Percentiles rank a stretch among this genome's conserved stretches.
These are phyloP conservation scores for Aphanomyces astaci DNA, from an alignment of 352 stramenopile species.

Conservation along the genomic window DNA sequence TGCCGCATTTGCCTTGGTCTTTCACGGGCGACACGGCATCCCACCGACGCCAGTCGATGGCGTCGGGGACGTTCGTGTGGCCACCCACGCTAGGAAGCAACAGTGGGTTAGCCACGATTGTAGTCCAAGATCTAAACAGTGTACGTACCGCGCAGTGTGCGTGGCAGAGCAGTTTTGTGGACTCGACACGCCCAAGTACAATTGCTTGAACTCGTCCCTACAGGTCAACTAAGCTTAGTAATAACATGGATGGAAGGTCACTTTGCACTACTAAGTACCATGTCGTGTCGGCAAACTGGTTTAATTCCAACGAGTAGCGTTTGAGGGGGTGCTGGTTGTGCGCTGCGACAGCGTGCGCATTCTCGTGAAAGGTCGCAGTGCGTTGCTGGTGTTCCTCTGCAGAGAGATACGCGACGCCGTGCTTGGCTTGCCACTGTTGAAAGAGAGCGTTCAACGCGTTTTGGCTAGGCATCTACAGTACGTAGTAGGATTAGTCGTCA, in stretches of 20 bases:
- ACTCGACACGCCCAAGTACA: slow-evolving; percentile 40
- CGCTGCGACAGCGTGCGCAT: slow-evolving; percentile 44
- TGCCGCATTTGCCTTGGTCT: slow-evolving; percentile 97
- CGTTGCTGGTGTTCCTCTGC: slow-evolving; percentile 44
- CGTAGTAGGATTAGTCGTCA: too few species aligned
- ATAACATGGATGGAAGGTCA: background rate
- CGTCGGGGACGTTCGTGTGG: slow-evolving; percentile 56
- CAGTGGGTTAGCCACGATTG: too few species aligned
- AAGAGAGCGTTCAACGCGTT: slow-evolving; percentile 31
- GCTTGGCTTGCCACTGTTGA: slow-evolving; percentile 35
- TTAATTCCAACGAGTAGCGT: slow-evolving; percentile 63
- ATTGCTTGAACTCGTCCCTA: slow-evolving; percentile 68
- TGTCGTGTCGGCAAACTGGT: slow-evolving; percentile 64
- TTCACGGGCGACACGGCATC: slow-evolving; percentile 95
- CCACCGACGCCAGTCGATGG: slow-evolving; percentile 91
- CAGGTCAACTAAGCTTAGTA: background rate
- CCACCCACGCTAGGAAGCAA: too few species aligned
- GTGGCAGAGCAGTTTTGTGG: slow-evolving; percentile 72
- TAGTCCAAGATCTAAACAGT: too few species aligned
- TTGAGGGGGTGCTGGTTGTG: slow-evolving; percentile 47
- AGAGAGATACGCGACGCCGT: slow-evolving; percentile 47
- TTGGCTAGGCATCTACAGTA: background rate
- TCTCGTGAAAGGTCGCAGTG: slow-evolving; percentile 46
- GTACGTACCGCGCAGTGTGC: slow-evolving; percentile 25
- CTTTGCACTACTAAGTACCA: slow-evolving; percentile 41